phyloP scores from a whole-genome alignment of 2,329 filamentous ascomycete genomes.

The Westerdykella ornata region DNA sequence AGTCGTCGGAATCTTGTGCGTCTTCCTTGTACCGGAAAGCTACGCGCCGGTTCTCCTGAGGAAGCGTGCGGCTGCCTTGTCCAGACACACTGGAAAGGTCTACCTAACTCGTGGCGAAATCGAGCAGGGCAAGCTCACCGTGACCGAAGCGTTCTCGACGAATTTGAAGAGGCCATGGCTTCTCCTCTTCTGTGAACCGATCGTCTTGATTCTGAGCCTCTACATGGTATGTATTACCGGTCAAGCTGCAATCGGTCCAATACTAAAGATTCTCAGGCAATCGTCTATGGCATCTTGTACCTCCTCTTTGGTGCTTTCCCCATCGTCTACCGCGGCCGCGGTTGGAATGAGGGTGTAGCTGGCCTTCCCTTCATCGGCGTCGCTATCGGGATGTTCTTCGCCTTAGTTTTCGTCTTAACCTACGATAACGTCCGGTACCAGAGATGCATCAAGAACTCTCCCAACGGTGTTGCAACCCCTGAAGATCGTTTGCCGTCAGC shows the following conservation, averaged over 20 bases:
- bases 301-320: slow-evolving; percentile 47
- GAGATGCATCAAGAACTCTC: slow-evolving; percentile 39
- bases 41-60: slow-evolving; percentile 53
- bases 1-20: slow-evolving; percentile 35
- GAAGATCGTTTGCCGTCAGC: slow-evolving; percentile 59
- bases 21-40: slow-evolving; percentile 46
- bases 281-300: slow-evolving; percentile 47
- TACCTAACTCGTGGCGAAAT: slow-evolving; percentile 47
- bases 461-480: slow-evolving; percentile 54
- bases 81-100: slow-evolving; percentile 46
- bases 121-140: slow-evolving; percentile 39
- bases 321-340: slow-evolving; percentile 55
- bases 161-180: slow-evolving; percentile 61
- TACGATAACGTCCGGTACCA: slow-evolving; percentile 34
- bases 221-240: slow-evolving; percentile 45
- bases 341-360: slow-evolving; percentile 34
- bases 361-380: slow-evolving; percentile 58
- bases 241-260: neutral
- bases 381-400: slow-evolving; percentile 57
- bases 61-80: slow-evolving; percentile 44
- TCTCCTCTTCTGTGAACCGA: slow-evolving; percentile 63
- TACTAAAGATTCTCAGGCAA: slow-evolving; percentile 38
- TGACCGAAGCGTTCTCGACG: slow-evolving; percentile 49
- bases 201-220: slow-evolving; percentile 57
- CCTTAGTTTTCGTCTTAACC: slow-evolving; percentile 47